Evolutionary conservation across 2,329 filamentous ascomycete species (phyloP).

Genomic region (Cyanodermella asteris): DNA sequence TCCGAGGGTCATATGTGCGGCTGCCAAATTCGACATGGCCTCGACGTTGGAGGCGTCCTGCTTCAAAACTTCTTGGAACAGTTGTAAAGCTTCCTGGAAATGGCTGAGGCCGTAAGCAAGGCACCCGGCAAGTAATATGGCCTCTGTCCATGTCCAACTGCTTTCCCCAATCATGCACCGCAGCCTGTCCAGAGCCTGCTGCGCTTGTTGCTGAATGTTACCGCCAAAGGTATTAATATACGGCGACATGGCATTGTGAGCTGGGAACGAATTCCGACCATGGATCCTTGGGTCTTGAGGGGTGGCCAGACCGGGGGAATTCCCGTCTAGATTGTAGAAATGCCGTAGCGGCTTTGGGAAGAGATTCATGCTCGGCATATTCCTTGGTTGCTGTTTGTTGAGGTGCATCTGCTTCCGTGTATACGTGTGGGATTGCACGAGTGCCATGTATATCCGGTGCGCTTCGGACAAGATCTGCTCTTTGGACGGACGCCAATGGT

Average conservation of each 20-base stretch:
- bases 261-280: too few relatives aligned
- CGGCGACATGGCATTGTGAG: too few relatives aligned
- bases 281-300: too few relatives aligned
- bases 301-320: too few relatives aligned
- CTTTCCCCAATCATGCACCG: conserved; percentile 57
- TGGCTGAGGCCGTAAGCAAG: conserved; percentile 74
- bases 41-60: conserved; percentile 55
- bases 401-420: conserved; percentile 21
- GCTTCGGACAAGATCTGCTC: conserved; percentile 48
- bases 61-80: conserved; percentile 33
- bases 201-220: too few relatives aligned
- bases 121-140: conserved; percentile 77
- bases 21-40: conserved; percentile 80
- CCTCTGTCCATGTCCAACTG: conserved; percentile 76
- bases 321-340: too few relatives aligned
- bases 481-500: too few relatives aligned
- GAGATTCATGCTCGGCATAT: too few relatives aligned
- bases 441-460: conserved; percentile 50
- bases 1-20: conserved; percentile 65
- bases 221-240: too few relatives aligned
- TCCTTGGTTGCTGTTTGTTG: too few relatives aligned
- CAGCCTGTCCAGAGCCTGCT: conserved; percentile 53
- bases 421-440: conserved; percentile 42
- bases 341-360: too few relatives aligned
- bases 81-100: conserved; percentile 43